Evolutionary conservation across 108 stramenopile genomes (phyloP), one percentile per base, ranked within the genome.

Genomic region (Aurantiochytrium sp.): DNA sequence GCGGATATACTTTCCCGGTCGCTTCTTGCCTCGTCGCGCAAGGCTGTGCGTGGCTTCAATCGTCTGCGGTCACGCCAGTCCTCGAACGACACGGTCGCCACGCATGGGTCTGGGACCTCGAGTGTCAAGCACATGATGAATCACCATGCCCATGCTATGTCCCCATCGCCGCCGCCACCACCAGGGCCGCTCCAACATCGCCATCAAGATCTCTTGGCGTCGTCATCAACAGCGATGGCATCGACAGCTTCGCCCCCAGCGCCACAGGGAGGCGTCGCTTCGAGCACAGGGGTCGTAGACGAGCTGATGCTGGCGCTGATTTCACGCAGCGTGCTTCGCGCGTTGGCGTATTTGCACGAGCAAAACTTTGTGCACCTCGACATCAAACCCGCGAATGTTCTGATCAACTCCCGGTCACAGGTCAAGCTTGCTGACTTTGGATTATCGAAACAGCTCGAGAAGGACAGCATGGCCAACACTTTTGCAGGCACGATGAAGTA

Each of bases 401-500:
- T 93, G 3, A 47, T 90, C 12, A 47, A 44, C 42, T 60, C 49
- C 44, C 42, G 59, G 5, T 93, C 92, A 8, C 64, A 44, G 5
- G 90, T 94, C 23, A 90, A 90, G 58, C 71, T 92, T 18, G 58
- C 58, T 4, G 91, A 92, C 35, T 92, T 92, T 73, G 91, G 91
- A 47, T 60, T 92, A 5, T 42, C 88, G 5, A 72, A 69, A 21
- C 87, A 90, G 87, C 45, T 91, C 44, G 90, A 90, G 60, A 53
- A 25, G 5, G 87, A 60, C 18, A 44, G 89, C 73, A 19, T 88
- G 18, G 94, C 94, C n/a, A 76, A 90, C 42, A 95, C 95, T 4
- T 94, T 92, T 28, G 93, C 94, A 12, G 95, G 95, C 4, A 95
- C 95, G 5, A 87, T 94, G 35, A 35, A 91, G 42, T 95, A 94